Evolutionary conservation across 2,329 filamentous ascomycete genomes (phyloP), one percentile per base, ranked within the genome.

Genomic region (Ambrosiella cleistominuta): DNA sequence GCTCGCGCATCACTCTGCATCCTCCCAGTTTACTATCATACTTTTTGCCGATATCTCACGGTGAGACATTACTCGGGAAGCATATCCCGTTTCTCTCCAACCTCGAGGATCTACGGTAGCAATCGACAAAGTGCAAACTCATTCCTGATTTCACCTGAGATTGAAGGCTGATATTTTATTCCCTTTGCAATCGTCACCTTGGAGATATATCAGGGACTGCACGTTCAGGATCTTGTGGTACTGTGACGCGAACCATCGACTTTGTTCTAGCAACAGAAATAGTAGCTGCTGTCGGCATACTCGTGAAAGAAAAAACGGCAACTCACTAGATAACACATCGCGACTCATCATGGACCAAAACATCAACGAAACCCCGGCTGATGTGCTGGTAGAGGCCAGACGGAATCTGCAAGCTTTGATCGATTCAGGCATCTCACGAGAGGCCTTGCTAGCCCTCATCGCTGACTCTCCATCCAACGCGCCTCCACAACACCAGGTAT

Each of bases 341-440:
- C 38, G 35, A 11, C 35, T 37, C n/a, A 53, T 13, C 19, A 60
- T 57, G 61, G 61, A 60, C 27, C 45, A 49, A 8, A 40, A 52
- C 45, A 54, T 56, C 42, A 59, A 70, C 45, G 64, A 70, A 45
- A 70, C 68, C 19, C 67, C 72, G 13, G 70, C 72, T 61, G 69
- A 74, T 66, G 69, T 74, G 57, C 68, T 74, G 58, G 70, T 68
- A 17, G 72, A 74, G 64, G 72, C 72, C 50, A 66, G 72, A 51
- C 71, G 72, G 64, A 74, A 73, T 59, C 68, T 74, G 6, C 71
- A 74, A 65, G 69, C 69, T 51, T 65, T 74, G 62, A 74, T 74
- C 62, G 72, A 73, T 61, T 72, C 71, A 13, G 72, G 72, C 50
- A 63, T 74, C 8, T 73, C 72, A 56, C 71, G 69, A 63, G 72